Percentiles rank a stretch among this genome's conserved stretches.
phyloP scores from a whole-genome alignment of 208 protist genomes.

The Ichthyophonus hoferi region DNA sequence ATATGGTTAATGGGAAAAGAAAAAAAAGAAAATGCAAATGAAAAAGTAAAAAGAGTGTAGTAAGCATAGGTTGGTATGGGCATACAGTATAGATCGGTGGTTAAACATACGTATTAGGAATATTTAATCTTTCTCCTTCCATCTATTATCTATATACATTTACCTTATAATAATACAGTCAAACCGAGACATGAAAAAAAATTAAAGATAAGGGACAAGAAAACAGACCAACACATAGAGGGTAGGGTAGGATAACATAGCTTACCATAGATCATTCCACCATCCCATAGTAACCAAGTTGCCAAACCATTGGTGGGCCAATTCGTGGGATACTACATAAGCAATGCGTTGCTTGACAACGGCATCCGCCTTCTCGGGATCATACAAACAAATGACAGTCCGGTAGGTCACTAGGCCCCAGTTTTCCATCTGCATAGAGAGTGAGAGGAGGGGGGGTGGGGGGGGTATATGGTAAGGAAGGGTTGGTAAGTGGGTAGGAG shows the following conservation, averaged over 20 bases:
- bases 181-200: no score
- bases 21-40: slow-evolving; percentile 35
- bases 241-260: no score
- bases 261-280: slow-evolving; percentile 94
- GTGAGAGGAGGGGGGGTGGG: background rate
- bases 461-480: slow-evolving; percentile 18
- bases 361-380: slow-evolving; percentile 64
- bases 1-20: slow-evolving; percentile 3
- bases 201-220: no score
- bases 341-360: slow-evolving; percentile 70
- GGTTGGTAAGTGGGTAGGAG: background rate
- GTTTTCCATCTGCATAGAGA: slow-evolving; percentile 68
- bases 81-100: no score
- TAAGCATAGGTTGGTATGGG: no score
- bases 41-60: background rate
- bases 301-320: slow-evolving; percentile 75
- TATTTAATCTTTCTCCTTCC: no score
- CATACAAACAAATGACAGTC: slow-evolving; percentile 75
- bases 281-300: slow-evolving; percentile 97
- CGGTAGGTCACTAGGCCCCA: slow-evolving; percentile 86
- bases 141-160: no score
- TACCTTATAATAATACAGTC: no score
- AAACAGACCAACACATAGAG: no score
- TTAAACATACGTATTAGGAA: no score
- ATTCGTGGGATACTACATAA: slow-evolving; percentile 86